These are phyloP conservation scores for Aspergillus carbonarius DNA, from an alignment of 2,329 filamentous ascomycete genomes.

Conservation along the genomic window DNA sequence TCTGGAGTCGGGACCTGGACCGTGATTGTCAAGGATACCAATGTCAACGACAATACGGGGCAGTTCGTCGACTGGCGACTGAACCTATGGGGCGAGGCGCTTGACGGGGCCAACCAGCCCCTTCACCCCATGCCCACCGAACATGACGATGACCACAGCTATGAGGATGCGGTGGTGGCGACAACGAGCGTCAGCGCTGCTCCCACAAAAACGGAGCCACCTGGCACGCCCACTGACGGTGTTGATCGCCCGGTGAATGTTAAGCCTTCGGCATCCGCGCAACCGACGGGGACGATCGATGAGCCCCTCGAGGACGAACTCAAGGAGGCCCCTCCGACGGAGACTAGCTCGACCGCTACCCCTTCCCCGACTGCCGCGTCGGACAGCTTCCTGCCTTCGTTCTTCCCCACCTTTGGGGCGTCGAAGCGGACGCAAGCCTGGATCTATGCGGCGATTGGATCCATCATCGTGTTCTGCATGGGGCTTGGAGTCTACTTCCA, in stretches of 20 bases:
- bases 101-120: conserved; percentile 70
- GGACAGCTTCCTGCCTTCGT: conserved; percentile 70
- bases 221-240: conserved; percentile 59
- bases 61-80: conserved; percentile 88
- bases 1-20: conserved; percentile 86
- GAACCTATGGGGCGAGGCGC: conserved; percentile 88
- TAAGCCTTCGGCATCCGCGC: conserved; percentile 49
- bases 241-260: conserved; percentile 63
- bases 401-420: conserved; percentile 86
- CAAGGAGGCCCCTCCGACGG: conserved; percentile 29
- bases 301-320: neutral
- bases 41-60: conserved; percentile 73
- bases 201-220: conserved; percentile 46
- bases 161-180: conserved; percentile 59
- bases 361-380: conserved; percentile 39
- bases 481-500: conserved; percentile 80
- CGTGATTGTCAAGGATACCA: conserved; percentile 80
- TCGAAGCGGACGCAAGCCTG: conserved; percentile 85
- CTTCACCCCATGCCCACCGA: conserved; percentile 79
- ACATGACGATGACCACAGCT: conserved; percentile 80
- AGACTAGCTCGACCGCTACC: conserved; percentile 29
- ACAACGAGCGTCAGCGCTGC: conserved; percentile 61
- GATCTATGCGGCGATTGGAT: conserved; percentile 84
- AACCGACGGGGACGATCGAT: conserved; percentile 22
- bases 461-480: conserved; percentile 81